Base-by-base conservation (phyloP, 2,329 filamentous ascomycete genomes). In the Fusarium sp. region DNA sequence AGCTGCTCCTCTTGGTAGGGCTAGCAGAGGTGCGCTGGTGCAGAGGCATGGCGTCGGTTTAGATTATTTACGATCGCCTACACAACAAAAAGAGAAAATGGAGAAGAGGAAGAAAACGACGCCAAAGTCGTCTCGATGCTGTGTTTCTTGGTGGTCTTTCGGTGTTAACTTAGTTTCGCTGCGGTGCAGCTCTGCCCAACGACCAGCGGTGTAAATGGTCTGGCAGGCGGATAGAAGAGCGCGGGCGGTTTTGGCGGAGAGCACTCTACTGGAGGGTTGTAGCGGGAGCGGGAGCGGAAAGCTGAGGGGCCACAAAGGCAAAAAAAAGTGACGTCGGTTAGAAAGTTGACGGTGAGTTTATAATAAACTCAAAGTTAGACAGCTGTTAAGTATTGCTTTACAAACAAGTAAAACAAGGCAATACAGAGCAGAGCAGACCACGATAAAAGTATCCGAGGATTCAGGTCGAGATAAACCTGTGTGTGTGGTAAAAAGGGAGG, bases 141-240 rank as follows among this genome's bases (percentile, higher is more conserved):
- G 60, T 62, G 65, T 65, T 68, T 58, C 41, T 58, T 64, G 57
- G 55, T 69, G 70, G 60, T 75, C 74, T 66, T 65, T 38, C 62
- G 63, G 49, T 56, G 61, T 66, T 52, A 48, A 67, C 64, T 60
- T 65, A 65, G 60, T 69, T 53, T 61, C 47, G 70, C 73, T 75
- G 73, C 71, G 72, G 67, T 74, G 72, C 74, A 76, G 74, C 71
- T 65, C 74, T 76, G 74, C 74, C 74, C 74, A 76, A 75, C 73
- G 74, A 76, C 71, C 67, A 66, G 49, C 63, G 62, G 63, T 66
- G 62, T 67, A 43, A 49, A 65, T 61, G 69, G 72, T 75, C 73
- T 75, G 73, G 73, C 73, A 75, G 74, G 57, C 64, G 62, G 62
- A 47, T 69, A 67, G 57, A 66, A 67, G 61, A 69, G 64, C 67